Base-by-base conservation (phyloP, 2,329 filamentous ascomycete genomes). In the Phyllosticta paracitricarpa region DNA sequence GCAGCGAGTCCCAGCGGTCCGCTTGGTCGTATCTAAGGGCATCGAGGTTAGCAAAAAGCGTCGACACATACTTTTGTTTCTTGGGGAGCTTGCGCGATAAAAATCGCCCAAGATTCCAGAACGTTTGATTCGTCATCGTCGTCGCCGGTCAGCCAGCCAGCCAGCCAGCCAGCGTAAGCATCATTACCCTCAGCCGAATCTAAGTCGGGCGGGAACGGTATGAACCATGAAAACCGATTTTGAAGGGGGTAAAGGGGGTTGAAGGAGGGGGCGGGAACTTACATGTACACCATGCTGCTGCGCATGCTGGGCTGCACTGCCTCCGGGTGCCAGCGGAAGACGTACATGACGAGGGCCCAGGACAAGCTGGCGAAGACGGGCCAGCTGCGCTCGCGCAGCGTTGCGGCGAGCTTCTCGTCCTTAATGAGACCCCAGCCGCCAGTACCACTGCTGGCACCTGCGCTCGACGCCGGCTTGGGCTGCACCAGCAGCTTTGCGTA, bases 271-370 rank as follows among this genome's bases (percentile, higher is more conserved):
- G 54, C 62, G 60, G 62, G 59, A 48, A 81, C 84, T 71, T 93
- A 99, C 80, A 99, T 96, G 72, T 99, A 99, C 68, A 85, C 89
- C 94, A 99, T 99, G 78, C 91, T 97, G 76, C 86, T 92, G 73
- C 91, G 84, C 80, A 99, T 77, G 74, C 92, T 97, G 63, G 87
- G 85, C 81, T 97, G 94, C 71, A 99, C 82, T 61, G 89, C 90
- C 69, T 95, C 90, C 4, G 94, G 91, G 77, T 97, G 87, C 83
- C 89, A 89, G 68, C 89, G 84, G 79, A 97, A 99, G 64, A 99
- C 76, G 77, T 93, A 91, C 94, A 99, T 99, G 65, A 99, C 91
- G 70, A 85, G 80, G 4, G 88, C 94, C 94, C 94, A 99, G 70
- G 88, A 95, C 65, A 93, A 69, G 67, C 88, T 89, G 52, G 94